A percentile compares a stretch with the other conserved stretches of the same genome.
Conservation (phyloP, 352 stramenopile species). For the Globisporangium megalacanthum region DNA sequence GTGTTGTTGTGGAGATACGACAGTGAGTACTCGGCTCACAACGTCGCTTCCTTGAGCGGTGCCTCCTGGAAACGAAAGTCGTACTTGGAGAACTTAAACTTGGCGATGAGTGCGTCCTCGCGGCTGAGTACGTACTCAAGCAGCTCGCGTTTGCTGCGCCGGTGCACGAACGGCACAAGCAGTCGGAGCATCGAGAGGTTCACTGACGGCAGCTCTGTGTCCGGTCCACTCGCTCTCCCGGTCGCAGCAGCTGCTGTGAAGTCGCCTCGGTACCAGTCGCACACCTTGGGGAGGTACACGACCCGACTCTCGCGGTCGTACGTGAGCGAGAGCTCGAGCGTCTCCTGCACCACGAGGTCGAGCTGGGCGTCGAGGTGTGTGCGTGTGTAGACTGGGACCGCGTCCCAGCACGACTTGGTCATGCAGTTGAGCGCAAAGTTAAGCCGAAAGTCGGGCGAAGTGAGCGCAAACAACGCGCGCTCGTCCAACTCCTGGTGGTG, state of each 20-base stretch:
- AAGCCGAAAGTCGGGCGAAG: slow-evolving; percentile 33
- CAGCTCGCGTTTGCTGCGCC: slow-evolving; percentile 23
- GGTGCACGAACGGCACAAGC: slow-evolving; percentile 25
- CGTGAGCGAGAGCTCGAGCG: slow-evolving; percentile 24
- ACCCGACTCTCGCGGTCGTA: slow-evolving; percentile 42
- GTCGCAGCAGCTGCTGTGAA: slow-evolving; percentile 19
- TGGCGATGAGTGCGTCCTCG: slow-evolving; percentile 23
- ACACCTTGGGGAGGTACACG: slow-evolving; percentile 45
- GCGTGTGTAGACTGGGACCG: slow-evolving; percentile 45
- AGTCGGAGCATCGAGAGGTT: slow-evolving; percentile 22
- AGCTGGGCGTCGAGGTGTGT: slow-evolving; percentile 50
- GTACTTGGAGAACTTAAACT: slow-evolving; percentile 51
- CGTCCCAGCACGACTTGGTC: slow-evolving; percentile 36
- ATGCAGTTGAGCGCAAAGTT: slow-evolving; percentile 64
- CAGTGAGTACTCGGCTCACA: background rate
- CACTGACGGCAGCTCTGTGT: background rate
- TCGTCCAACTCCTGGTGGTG: slow-evolving; percentile 16
- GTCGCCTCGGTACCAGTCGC: slow-evolving; percentile 51
- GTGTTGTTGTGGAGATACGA: background rate
- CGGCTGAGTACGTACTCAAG: slow-evolving; percentile 34
- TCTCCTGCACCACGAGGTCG: slow-evolving; percentile 23
- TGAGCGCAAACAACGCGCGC: slow-evolving; percentile 21
- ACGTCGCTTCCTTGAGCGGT: slow-evolving; percentile 7
- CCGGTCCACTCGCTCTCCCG: background rate
- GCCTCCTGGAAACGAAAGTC: slow-evolving; percentile 48